A percentile compares a stretch with the other conserved stretches of the same genome.
Evolutionary conservation across 164 flowering plant genomes (phyloP).

Genomic region (Stephania cephalantha): DNA sequence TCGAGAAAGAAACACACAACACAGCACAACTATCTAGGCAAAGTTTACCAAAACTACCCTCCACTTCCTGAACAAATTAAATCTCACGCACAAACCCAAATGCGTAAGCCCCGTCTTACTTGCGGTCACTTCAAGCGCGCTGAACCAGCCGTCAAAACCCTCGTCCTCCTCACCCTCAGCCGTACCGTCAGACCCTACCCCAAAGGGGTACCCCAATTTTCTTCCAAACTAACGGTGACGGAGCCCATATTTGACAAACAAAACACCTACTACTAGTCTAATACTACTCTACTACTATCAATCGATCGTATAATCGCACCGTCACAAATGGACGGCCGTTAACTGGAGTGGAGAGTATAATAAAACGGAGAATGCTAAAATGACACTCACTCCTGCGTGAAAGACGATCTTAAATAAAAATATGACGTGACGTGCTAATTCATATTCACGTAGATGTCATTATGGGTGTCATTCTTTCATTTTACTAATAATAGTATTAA

Average conservation of each 20-base stretch:
- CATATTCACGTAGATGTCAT: no score
- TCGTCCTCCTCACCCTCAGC: background rate
- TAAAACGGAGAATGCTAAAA: no score
- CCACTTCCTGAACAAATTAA: background rate
- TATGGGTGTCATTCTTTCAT: no score
- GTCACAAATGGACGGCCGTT: background rate
- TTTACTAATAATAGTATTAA: no score
- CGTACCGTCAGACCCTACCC: background rate
- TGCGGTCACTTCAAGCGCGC: conserved; percentile 15
- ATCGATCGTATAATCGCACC: no score
- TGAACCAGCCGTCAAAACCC: conserved; percentile 22
- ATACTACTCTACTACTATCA: no score
- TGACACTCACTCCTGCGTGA: no score
- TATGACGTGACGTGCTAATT: no score
- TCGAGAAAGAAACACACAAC: no score
- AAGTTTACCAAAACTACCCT: background rate
- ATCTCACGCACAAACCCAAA: background rate
- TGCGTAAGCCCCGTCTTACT: background rate
- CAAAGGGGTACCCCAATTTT: background rate
- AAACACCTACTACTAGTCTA: no score
- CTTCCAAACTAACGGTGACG: background rate
- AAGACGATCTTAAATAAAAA: no score
- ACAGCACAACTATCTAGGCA: no score
- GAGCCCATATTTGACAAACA: background rate
- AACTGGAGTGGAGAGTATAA: background rate